Base-by-base conservation (phyloP, 106 monocot genomes). In the Dioscorea alata region DNA sequence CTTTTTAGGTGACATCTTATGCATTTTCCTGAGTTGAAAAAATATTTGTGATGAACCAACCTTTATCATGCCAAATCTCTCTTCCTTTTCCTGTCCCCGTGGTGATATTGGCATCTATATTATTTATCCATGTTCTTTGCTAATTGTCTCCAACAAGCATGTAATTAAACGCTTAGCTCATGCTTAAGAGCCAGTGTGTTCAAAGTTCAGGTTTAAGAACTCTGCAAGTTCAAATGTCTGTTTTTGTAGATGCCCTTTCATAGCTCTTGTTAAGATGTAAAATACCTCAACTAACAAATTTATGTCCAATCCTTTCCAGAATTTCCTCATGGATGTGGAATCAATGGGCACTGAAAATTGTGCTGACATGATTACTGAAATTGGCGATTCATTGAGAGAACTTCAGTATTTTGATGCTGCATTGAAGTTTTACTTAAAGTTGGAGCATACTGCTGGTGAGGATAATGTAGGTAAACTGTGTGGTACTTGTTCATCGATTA, bases 371-470 rank as follows among this genome's bases (percentile, higher is more conserved):
- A 62, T 92, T 69, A 69, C 67, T 61, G 96, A 92, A 77, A 82
- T 87, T 80, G 96, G 86, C 20, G 72, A 81, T 63, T 74, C 82
- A 32, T 82, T 88, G 61, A 58, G 69, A 51, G 66, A 67, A 48
- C 62, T 97, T 64, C 82, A 76, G 23, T 63, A 80, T 33, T 77
- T 82, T 75, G 76, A 84, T 56, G 72, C 71, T 82, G 88, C 96
- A 48, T 57, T 92, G 69, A 81, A 86, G 69, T 92, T 86, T 69
- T 97, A 89, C 74, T 81, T 70, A 20, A 76, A 80, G 53, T 35
- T 86, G 33, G 86, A 84, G 35, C 62, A 50, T 24, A 50, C 71
- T 59, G 15, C 66, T 76, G 61, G n/a, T 23, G 19, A 78, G 70
- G 76, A 75, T 28, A 81, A 81, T 58, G 87, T 94, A 79, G 77